Evolutionary conservation across 306 rosid species (phyloP), one percentile per base, ranked within the genome.

Genomic region (Cicer cuneatum): DNA sequence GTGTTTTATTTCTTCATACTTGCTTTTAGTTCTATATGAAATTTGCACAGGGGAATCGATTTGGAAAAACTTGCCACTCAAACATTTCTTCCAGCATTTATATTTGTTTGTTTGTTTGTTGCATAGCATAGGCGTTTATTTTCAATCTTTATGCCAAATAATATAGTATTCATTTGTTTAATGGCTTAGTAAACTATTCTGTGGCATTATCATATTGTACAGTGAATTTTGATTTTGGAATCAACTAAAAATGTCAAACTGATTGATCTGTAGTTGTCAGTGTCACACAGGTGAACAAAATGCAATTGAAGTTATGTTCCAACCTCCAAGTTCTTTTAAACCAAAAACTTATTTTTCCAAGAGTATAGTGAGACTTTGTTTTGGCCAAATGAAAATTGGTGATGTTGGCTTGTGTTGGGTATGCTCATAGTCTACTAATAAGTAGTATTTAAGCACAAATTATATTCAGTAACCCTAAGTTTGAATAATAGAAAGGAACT

Each of bases 151-250:
- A 15, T 61, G 61, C 52, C 56, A 68, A 61, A 66, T 66, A 19
- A 54, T 49, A 73, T 69, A 29, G 0, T 29, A 29, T 29, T 59
- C 53, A 11, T 53, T 69, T 62, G 42, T 61, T 69, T 45, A 19
- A 18, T 10, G 65, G 15, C 65, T 45, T 33, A 13, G 43, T n/a
- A 52, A 57, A 66, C 14, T 49, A n/a, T 68, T 57, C 66, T 66
- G n/a, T 58, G 65, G 33, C 54, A 38, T 74, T 38, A 76, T 74
- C 59, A 16, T 45, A 43, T 2, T 68, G 62, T 72, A 52, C 48
- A n/a, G 12, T 2, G 64, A 39, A 35, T 42, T 39, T 64, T 57
- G 64, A 58, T 84, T 48, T 43, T 42, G 45, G 51, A 56, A 58
- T 75, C 58, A 69, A 29, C 49, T 14, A 67, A 76, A 76, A 66